phyloP scores from a whole-genome alignment of 768 basidiomycete species.

The Kondoa subrosea region DNA sequence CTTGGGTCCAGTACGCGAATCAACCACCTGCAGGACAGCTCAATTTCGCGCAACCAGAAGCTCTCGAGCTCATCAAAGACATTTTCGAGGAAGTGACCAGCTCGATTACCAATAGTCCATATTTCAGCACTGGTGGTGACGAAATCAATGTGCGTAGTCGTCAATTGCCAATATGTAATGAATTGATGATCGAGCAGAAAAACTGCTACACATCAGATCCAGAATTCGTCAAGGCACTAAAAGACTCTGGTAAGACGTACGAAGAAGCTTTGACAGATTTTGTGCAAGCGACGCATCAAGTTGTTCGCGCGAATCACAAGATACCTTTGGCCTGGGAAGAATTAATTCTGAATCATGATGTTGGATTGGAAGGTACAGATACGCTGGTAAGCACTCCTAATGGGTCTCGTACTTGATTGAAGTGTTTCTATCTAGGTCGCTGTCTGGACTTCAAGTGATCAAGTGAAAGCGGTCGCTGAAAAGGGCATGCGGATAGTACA shows the following conservation, averaged over 20 bases:
- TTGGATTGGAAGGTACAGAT: constrained; percentile 39
- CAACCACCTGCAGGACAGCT: constrained; percentile 72
- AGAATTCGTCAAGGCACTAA: neutral
- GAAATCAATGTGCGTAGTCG: too few relatives aligned
- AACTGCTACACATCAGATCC: constrained; percentile 37
- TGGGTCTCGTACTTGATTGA: constrained; percentile 31
- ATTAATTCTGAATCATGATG: constrained; percentile 46
- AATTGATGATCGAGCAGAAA: too few relatives aligned
- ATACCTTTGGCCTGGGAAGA: constrained; percentile 73
- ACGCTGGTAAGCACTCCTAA: constrained; percentile 37
- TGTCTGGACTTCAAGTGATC: constrained; percentile 48
- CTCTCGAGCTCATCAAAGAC: constrained; percentile 44
- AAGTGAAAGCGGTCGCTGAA: constrained; percentile 45
- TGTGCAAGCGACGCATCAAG: constrained; percentile 44
- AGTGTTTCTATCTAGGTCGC: constrained; percentile 33
- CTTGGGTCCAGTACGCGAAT: constrained; percentile 30
- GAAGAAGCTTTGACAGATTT: constrained; percentile 50
- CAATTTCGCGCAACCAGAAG: constrained; percentile 47
- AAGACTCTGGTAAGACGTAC: constrained; percentile 36
- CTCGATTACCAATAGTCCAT: constrained; percentile 39
- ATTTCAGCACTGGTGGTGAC: constrained; percentile 69
- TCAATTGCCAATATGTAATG: too few relatives aligned
- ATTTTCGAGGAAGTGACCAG: constrained; percentile 40
- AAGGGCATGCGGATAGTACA: constrained; percentile 51
- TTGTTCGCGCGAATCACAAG: constrained; percentile 45